Evolutionary conservation across 805 yeast species (phyloP), one percentile per base, ranked within the genome.

Genomic region (Candida morakotiae): DNA sequence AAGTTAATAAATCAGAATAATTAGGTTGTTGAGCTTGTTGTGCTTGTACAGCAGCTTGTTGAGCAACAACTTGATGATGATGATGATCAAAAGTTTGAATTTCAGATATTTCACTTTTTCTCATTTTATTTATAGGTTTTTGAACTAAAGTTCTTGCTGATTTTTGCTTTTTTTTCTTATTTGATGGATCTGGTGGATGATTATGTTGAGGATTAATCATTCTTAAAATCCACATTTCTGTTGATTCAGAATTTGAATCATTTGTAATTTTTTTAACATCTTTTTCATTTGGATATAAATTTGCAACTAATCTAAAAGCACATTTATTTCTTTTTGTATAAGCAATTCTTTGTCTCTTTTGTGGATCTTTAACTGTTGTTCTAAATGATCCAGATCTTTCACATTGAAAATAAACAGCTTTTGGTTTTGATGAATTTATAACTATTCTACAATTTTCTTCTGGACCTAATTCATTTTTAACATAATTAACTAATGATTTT

Each of bases 351-450:
- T 68, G 72, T 52, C 74, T 53, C 53, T 67, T 67, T 34, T 64
- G 47, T 17, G 69, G 56, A 35, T 66, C 73, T 51, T 68, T 67
- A 37, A 68, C 74, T 3, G 74, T 68, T 28, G 74, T 68, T 52
- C 74, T 55, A 43, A 67, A 68, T 23, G 61, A 55, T 2, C 74
- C 74, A 5, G 69, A 61, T 32, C 71, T 48, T 47, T 68, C 74
- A 47, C 71, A 68, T 51, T 66, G 71, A 53, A 67, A 68, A 52
- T 68, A 68, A 16, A 68, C 69, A 5, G 74, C 74, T 51, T 68
- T 67, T 16, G 72, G 72, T 52, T 68, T 68, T 19, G 71, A 65
- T 20, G 71, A 64, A 50, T 65, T 66, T 51, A 68, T 67, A 29
- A 68, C 74, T 49, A 68, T 67, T 48, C 66, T 61, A 49, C 73